Evolutionary conservation across 1,284 basidiomycete genomes (phyloP).

Genomic region (Cystobasidium pallidum): DNA sequence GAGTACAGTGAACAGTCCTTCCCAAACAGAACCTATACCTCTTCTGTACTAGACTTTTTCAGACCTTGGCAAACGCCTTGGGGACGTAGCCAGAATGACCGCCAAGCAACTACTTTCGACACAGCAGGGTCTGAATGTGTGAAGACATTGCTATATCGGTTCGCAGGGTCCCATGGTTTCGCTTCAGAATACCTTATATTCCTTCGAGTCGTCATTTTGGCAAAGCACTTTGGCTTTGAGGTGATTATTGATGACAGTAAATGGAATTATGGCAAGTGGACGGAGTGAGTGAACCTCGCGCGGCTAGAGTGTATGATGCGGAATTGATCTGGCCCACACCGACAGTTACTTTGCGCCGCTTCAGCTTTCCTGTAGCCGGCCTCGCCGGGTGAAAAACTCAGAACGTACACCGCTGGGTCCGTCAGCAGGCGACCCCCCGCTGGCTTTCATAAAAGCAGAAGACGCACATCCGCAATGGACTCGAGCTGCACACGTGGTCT

Average conservation of each 20-base stretch:
- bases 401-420: conserved; percentile 36
- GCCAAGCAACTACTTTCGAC: not conserved
- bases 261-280: conserved; percentile 52
- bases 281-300: conserved; percentile 12
- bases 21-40: no score
- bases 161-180: conserved; percentile 50
- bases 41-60: not conserved
- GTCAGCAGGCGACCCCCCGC: not conserved
- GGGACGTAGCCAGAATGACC: not conserved
- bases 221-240: conserved; percentile 46
- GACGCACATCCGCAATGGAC: conserved; percentile 40
- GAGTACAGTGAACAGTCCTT: no score
- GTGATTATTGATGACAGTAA: conserved; percentile 46
- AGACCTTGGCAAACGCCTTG: conserved; percentile 1
- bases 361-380: conserved; percentile 13
- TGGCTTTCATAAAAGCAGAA: not conserved
- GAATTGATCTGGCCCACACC: no score
- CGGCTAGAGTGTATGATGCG: no score
- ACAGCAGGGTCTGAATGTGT: not conserved
- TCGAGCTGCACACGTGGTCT: conserved; percentile 44
- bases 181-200: conserved; percentile 50
- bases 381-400: not conserved
- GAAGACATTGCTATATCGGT: conserved; percentile 31
- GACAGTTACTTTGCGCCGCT: conserved; percentile 34
- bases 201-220: conserved; percentile 47